Conservation (phyloP, 345 rosid genomes). For the Sonneratia alba region DNA sequence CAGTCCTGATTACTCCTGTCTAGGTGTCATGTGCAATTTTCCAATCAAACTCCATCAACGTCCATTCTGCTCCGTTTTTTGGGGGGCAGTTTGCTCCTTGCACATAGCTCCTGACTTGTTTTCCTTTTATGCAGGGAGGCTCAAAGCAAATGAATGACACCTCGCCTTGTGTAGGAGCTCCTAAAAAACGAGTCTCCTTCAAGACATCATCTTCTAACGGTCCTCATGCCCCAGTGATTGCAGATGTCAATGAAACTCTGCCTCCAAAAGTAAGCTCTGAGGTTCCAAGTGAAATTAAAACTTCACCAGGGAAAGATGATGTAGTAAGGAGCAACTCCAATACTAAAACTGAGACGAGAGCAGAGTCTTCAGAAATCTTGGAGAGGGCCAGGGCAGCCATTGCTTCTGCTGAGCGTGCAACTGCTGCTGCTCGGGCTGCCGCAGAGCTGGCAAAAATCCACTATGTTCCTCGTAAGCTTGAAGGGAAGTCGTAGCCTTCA, state of each 20-base stretch:
- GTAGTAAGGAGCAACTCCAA: slow-evolving; percentile 13
- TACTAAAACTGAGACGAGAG: slow-evolving; percentile 16
- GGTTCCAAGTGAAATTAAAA: slow-evolving; percentile 26
- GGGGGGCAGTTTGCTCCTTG: not conserved
- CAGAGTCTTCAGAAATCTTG: slow-evolving; percentile 47
- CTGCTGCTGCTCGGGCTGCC: slow-evolving; percentile 82
- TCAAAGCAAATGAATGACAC: slow-evolving; percentile 42
- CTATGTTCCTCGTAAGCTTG: slow-evolving; percentile 28
- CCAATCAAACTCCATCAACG: not conserved
- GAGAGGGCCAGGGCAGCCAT: slow-evolving; percentile 79
- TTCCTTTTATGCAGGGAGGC: slow-evolving; percentile 41
- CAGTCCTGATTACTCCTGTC: not conserved
- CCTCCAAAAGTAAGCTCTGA: slow-evolving; percentile 21
- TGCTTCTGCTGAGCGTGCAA: slow-evolving; percentile 74
- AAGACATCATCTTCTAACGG: slow-evolving; percentile 34
- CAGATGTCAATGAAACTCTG: slow-evolving; percentile 22
- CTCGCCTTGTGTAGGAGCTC: slow-evolving; percentile 29
- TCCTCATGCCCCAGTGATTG: slow-evolving; percentile 15
- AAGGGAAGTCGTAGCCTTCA: slow-evolving; percentile 16
- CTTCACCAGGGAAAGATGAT: slow-evolving; percentile 16
- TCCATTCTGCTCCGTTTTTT: not conserved
- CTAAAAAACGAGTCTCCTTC: slow-evolving; percentile 20
- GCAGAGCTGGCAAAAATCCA: slow-evolving; percentile 57
- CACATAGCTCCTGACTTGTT: not conserved
- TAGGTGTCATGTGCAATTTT: not conserved